Evolutionary conservation across 208 protist species (phyloP).

Genomic region (Leishmania braziliensis): DNA sequence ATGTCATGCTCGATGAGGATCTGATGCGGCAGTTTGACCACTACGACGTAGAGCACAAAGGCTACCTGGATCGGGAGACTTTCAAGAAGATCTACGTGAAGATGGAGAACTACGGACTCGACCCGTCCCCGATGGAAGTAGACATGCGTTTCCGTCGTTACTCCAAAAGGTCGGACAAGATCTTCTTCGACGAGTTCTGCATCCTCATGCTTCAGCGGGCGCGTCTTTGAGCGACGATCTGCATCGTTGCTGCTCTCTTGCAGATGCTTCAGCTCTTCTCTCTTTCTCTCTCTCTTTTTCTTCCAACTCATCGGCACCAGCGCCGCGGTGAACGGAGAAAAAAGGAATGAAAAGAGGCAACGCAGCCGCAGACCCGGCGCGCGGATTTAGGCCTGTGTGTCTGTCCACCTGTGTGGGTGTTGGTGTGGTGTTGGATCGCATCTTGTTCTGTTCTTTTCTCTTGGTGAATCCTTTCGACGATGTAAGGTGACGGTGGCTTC

Average conservation of each 20-base stretch:
- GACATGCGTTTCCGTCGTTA: conserved; percentile 63
- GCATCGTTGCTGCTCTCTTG: neutral
- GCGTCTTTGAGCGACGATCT: conserved; percentile 52
- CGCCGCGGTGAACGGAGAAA: neutral
- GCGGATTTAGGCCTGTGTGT: neutral
- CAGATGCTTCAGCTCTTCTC: neutral
- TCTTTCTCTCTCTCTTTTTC: neutral
- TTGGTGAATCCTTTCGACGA: too few relatives aligned
- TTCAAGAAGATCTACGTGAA: conserved; percentile 75
- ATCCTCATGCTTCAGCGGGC: conserved; percentile 85
- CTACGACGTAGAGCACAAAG: conserved; percentile 57
- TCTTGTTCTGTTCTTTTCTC: neutral
- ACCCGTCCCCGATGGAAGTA: conserved; percentile 51
- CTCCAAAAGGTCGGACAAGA: conserved; percentile 39
- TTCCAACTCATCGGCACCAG: neutral
- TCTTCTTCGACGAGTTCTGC: conserved; percentile 86
- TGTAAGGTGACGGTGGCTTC: neutral
- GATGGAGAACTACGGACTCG: conserved; percentile 84
- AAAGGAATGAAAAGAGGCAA: neutral
- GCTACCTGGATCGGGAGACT: conserved; percentile 70
- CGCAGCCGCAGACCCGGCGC: neutral
- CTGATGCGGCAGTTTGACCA: conserved; percentile 59
- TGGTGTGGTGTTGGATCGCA: neutral
- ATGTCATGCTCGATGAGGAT: conserved; percentile 56
- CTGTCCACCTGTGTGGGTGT: neutral